A percentile compares a stretch with the other conserved stretches of the same genome.
Evolutionary conservation across 2,329 filamentous ascomycete genomes (phyloP).

Genomic region (Bipolaris victoriae): DNA sequence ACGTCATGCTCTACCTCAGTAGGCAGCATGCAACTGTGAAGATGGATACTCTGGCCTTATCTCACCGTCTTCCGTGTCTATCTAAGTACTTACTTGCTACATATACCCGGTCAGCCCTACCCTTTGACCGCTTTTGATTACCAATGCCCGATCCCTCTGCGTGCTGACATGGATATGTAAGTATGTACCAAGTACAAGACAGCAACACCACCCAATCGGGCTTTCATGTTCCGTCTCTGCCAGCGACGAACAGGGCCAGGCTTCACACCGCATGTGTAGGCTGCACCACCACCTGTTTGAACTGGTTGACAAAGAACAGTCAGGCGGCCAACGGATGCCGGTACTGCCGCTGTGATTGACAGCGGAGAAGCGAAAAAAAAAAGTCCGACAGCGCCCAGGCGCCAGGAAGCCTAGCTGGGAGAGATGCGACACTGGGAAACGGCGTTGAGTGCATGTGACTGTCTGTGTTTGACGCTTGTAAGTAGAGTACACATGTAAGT

Average conservation of each 20-base stretch:
- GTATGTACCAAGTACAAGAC: not conserved
- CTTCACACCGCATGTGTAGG: not conserved
- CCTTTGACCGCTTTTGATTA: not conserved
- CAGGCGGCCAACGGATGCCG: not conserved
- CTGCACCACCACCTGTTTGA: not conserved
- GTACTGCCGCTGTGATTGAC: not conserved
- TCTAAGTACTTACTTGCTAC: not conserved
- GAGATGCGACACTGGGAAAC: not conserved
- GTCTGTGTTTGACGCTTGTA: not conserved
- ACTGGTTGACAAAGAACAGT: not conserved
- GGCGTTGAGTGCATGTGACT: not conserved
- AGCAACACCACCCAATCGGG: not conserved
- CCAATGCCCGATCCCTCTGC: not conserved
- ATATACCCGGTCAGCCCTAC: not conserved
- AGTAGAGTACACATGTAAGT: no score
- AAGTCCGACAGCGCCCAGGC: not conserved
- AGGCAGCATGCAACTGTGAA: not conserved
- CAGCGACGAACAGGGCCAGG: not conserved
- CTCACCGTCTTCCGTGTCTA: no score
- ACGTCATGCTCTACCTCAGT: not conserved
- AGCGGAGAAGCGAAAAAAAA: not conserved
- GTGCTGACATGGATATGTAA: not conserved
- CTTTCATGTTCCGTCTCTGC: not conserved
- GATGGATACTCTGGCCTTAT: not conserved
- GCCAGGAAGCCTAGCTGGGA: not conserved